Evolutionary conservation across 768 basidiomycete genomes (phyloP).

Genomic region (Scleroderma bovista): DNA sequence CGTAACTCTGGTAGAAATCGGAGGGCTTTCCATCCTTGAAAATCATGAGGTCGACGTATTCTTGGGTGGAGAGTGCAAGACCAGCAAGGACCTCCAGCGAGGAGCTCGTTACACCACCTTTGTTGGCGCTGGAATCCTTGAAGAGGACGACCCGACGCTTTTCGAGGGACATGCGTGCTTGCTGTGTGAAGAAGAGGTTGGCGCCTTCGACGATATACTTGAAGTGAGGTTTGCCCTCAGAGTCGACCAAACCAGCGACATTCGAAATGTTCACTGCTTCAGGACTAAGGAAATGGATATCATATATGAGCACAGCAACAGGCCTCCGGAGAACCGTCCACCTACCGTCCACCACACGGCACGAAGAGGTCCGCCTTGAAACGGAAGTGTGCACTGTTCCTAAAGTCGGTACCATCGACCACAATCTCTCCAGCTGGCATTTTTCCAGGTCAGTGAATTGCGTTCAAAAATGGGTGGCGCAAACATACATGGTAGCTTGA

Average conservation of each 20-base stretch:
- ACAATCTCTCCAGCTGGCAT: conserved; percentile 85
- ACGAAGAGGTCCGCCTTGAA: conserved; percentile 98
- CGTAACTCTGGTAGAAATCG: conserved; percentile 86
- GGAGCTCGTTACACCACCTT: conserved; percentile 95
- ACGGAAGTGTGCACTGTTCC: conserved; percentile 92
- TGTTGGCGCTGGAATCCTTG: conserved; percentile 96
- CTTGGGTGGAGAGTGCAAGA: conserved; percentile 81
- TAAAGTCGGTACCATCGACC: conserved; percentile 92
- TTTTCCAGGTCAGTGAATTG: neutral
- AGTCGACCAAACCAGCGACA: conserved; percentile 80
- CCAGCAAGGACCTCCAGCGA: conserved; percentile 98
- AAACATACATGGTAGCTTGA: conserved; percentile 81
- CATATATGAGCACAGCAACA: neutral
- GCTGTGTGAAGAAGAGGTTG: conserved; percentile 95
- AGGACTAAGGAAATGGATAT: conserved; percentile 40
- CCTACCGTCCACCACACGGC: conserved; percentile 88
- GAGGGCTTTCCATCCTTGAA: conserved; percentile 89
- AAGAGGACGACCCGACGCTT: conserved; percentile 89
- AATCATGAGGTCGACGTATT: conserved; percentile 88
- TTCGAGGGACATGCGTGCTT: conserved; percentile 90
- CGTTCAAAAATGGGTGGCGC: neutral
- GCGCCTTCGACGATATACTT: conserved; percentile 97
- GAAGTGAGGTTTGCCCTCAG: conserved; percentile 95
- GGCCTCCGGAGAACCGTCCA: neutral
- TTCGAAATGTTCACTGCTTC: conserved; percentile 98